A percentile compares a stretch with the other conserved stretches of the same genome.
Conservation (phyloP, 768 basidiomycete genomes). For the Lactarius deliciosus region DNA sequence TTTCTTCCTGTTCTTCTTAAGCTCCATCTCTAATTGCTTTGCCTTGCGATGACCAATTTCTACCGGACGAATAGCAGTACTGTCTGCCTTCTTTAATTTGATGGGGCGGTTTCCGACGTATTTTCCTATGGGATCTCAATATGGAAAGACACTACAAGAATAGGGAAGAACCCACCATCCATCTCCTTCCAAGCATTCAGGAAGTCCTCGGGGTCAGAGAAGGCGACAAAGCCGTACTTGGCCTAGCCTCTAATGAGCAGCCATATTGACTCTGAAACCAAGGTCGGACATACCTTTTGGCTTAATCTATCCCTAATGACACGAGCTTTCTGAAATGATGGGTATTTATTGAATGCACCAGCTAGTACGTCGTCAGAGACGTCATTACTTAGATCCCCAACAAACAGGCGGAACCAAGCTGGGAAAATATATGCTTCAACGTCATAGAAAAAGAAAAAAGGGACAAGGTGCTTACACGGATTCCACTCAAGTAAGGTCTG, state of each 20-base stretch:
- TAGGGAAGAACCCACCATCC: conserved; percentile 67
- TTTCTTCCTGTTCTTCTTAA: conserved; percentile 84
- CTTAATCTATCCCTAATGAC: conserved; percentile 94
- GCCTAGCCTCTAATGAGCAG: conserved; percentile 51
- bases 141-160: conserved; percentile 3
- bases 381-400: conserved; percentile 97
- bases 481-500: conserved; percentile 97
- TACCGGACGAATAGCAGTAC: conserved; percentile 81
- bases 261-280: conserved; percentile 8
- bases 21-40: conserved; percentile 80
- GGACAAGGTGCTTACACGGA: conserved; percentile 61
- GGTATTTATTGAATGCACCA: conserved; percentile 90
- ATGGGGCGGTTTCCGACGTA: conserved; percentile 99
- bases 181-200: conserved; percentile 99
- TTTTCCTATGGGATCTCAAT: conserved; percentile 59
- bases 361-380: conserved; percentile 93
- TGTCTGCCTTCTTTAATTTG: conserved; percentile 92
- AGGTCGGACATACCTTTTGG: conserved; percentile 67
- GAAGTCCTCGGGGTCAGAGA: conserved; percentile 98
- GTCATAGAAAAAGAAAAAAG: conserved; percentile 2
- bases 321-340: conserved; percentile 91
- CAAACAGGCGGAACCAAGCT: conserved; percentile 98
- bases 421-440: conserved; percentile 19
- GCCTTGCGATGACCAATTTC: conserved; percentile 94
- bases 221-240: conserved; percentile 96